A percentile compares a stretch with the other conserved stretches of the same genome.
Conservation (phyloP, 1,284 basidiomycete species). For the Ceratobasidium sp. region DNA sequence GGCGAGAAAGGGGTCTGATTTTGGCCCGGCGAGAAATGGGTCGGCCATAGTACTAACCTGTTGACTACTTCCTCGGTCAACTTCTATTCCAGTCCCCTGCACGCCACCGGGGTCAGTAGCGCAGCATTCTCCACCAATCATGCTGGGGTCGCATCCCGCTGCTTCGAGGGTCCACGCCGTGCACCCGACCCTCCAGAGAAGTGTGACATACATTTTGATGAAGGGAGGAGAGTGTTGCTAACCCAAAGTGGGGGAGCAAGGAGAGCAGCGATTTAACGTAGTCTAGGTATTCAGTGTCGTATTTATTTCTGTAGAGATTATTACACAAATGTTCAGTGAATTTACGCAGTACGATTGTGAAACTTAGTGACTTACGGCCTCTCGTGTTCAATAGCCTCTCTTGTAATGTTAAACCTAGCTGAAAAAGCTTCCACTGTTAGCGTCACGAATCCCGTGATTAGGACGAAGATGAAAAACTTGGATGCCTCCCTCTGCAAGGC, state of each 20-base stretch:
- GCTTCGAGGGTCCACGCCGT: conserved; percentile 89
- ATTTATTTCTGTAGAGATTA: conserved; percentile 71
- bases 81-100: conserved; percentile 65
- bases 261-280: conserved; percentile 83
- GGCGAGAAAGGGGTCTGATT: no score
- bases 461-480: conserved; percentile 43
- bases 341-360: neutral
- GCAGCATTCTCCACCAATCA: conserved; percentile 79
- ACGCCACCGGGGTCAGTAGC: conserved; percentile 89
- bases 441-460: conserved; percentile 69
- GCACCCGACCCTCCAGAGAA: conserved; percentile 94
- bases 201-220: conserved; percentile 96
- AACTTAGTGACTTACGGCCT: conserved; percentile 74
- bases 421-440: conserved; percentile 68
- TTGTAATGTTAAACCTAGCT: conserved; percentile 93
- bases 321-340: neutral
- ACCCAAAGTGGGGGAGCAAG: conserved; percentile 83
- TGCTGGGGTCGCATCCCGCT: conserved; percentile 83
- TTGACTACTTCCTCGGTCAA: conserved; percentile 90
- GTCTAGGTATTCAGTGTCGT: conserved; percentile 85
- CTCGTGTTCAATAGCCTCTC: conserved; percentile 95
- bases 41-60: conserved; percentile 54
- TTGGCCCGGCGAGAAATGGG: conserved; percentile 69
- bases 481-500: conserved; percentile 8
- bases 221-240: conserved; percentile 85